Percentiles rank a stretch among this genome's conserved stretches.
phyloP scores from a whole-genome alignment of 345 rosid species.

The Eucalyptus coolabah region DNA sequence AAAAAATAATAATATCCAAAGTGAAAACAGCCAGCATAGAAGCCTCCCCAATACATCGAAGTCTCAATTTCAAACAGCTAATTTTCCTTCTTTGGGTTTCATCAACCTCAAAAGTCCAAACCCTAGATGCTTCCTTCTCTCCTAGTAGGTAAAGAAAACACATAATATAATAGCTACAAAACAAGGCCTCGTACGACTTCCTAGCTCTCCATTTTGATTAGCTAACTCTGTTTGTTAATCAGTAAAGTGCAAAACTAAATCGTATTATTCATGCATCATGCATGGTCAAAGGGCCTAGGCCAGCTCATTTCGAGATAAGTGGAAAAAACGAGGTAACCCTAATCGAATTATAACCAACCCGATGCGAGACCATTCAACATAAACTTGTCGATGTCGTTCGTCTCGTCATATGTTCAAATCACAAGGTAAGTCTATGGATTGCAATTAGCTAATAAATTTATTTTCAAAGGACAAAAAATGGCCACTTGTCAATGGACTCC shows the following conservation, averaged over 20 bases:
- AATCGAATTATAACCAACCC: neutral
- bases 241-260: neutral
- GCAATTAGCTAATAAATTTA: neutral
- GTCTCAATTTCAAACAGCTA: neutral
- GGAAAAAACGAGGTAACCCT: neutral
- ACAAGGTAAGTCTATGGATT: neutral
- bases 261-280: neutral
- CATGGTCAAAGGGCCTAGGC: neutral
- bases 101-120: constrained; percentile 11
- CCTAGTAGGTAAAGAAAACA: neutral
- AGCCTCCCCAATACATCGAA: constrained; percentile 16
- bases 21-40: neutral
- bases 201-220: neutral
- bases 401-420: neutral
- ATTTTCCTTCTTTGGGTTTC: constrained; percentile 6
- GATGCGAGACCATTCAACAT: neutral
- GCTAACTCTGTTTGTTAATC: neutral
- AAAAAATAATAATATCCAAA: neutral
- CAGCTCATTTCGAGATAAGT: neutral
- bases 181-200: neutral
- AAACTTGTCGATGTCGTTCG: neutral
- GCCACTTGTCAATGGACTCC: neutral
- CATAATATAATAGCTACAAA: neutral
- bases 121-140: neutral
- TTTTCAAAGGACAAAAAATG: neutral